Percentiles rank a stretch among this genome's conserved stretches.
Evolutionary conservation across 2,329 filamentous ascomycete species (phyloP).

Genomic region (Aureobasidium vineae): DNA sequence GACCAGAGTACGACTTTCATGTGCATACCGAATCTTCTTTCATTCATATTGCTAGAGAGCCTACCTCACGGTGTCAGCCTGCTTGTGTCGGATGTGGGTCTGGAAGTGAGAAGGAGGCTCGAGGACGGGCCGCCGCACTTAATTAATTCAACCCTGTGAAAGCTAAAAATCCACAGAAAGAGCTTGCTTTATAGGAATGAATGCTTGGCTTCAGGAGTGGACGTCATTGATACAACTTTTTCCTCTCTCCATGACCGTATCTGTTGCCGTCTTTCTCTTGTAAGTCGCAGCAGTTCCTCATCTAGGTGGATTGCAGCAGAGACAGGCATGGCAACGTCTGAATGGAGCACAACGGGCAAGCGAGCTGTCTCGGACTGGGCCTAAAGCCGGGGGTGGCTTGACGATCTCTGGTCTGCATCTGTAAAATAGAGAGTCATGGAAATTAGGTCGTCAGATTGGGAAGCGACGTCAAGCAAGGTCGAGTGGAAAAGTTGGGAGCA

Average conservation of each 20-base stretch:
- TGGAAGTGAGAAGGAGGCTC: neutral
- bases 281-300: neutral
- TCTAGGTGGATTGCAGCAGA: neutral
- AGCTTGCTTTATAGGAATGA: neutral
- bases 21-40: slow-evolving; percentile 18
- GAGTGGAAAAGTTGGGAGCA: neutral
- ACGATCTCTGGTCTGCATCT: slow-evolving; percentile 6
- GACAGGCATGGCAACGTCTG: neutral
- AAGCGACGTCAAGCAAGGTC: slow-evolving; percentile 17
- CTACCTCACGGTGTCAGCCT: neutral
- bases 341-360: neutral
- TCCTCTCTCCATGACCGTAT: neutral
- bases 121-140: slow-evolving; percentile 14
- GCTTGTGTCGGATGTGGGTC: slow-evolving; percentile 2
- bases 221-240: slow-evolving; percentile 1
- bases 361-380: slow-evolving; percentile 15
- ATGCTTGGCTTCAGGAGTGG: neutral
- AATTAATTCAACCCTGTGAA: slow-evolving; percentile 15
- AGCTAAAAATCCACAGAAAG: neutral
- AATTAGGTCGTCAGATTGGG: slow-evolving; percentile 15
- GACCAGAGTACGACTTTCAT: slow-evolving; percentile 8
- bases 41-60: neutral
- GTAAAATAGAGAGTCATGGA: slow-evolving; percentile 13
- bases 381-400: slow-evolving; percentile 15
- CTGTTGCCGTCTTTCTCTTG: neutral